Evolutionary conservation across 305 asterid genomes (phyloP).

Genomic region (Striga hermonthica): DNA sequence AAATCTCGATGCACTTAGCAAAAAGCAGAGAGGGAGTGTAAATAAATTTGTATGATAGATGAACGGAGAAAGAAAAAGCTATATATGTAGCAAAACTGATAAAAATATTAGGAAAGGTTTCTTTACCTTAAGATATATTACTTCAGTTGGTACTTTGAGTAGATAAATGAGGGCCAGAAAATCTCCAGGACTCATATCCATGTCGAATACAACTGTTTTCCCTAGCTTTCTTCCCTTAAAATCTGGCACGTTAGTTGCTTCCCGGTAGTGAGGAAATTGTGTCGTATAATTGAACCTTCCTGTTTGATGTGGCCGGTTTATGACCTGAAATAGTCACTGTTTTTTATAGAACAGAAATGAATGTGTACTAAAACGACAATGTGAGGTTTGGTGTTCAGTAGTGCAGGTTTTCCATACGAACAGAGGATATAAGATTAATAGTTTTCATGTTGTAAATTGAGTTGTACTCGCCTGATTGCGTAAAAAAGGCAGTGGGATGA

Average conservation of each 20-base stretch:
- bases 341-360: background rate
- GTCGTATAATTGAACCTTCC: conserved; percentile 66
- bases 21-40: too few relatives aligned
- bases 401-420: too few relatives aligned
- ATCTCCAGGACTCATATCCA: conserved; percentile 96
- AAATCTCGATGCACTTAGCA: too few relatives aligned
- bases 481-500: too few relatives aligned
- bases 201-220: conserved; percentile 70
- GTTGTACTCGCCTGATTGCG: too few relatives aligned
- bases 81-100: too few relatives aligned
- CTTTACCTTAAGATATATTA: conserved; percentile 65
- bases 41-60: too few relatives aligned
- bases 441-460: too few relatives aligned
- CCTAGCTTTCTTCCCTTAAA: conserved; percentile 51
- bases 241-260: conserved; percentile 55
- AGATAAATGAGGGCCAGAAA: conserved; percentile 82
- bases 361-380: too few relatives aligned
- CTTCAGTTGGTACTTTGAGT: conserved; percentile 68
- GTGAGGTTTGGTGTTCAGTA: too few relatives aligned
- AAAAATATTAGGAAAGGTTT: background rate
- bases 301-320: conserved; percentile 51
- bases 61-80: too few relatives aligned
- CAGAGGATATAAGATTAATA: too few relatives aligned
- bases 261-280: conserved; percentile 55
- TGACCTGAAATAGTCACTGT: conserved; percentile 44